phyloP scores from a whole-genome alignment of 2,329 filamentous ascomycete species.

The Microascus cirrosus region DNA sequence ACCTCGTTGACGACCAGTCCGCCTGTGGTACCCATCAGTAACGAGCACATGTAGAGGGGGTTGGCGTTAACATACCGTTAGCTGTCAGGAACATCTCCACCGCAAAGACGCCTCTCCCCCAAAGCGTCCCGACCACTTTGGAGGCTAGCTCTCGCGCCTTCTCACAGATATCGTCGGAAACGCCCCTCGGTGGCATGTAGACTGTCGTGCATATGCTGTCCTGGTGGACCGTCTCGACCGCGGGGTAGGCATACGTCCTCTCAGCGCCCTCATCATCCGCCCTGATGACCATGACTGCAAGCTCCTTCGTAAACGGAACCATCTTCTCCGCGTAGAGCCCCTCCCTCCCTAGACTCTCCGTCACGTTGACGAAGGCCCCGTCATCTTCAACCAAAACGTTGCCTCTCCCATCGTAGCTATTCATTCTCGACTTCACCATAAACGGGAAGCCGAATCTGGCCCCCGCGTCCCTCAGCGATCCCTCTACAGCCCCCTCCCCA shows the following conservation, averaged over 20 bases:
- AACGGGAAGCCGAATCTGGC: constrained; percentile 65
- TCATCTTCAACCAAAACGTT: constrained; percentile 39
- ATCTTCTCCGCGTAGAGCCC: constrained; percentile 84
- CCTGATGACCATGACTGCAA: constrained; percentile 91
- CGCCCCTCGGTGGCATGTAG: constrained; percentile 69
- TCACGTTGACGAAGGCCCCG: constrained; percentile 46
- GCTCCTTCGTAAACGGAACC: constrained; percentile 73
- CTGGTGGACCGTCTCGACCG: constrained; percentile 90
- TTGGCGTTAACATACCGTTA: constrained; percentile 36
- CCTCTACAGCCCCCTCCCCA: constrained; percentile 40
- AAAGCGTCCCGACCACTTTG: constrained; percentile 67
- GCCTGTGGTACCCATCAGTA: neutral
- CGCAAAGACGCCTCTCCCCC: constrained; percentile 87
- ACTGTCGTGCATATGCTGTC: constrained; percentile 92
- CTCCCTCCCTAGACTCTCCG: constrained; percentile 56
- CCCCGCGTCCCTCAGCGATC: constrained; percentile 53
- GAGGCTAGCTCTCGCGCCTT: constrained; percentile 67
- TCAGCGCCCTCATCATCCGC: constrained; percentile 56
- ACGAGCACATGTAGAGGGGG: neutral
- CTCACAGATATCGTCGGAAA: constrained; percentile 47
- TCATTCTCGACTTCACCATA: constrained; percentile 85
- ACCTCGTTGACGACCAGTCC: constrained; percentile 73
- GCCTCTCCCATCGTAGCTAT: constrained; percentile 84
- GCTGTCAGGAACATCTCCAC: constrained; percentile 89
- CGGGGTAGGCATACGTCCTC: constrained; percentile 62